Evolutionary conservation across 2,329 filamentous ascomycete species (phyloP), one percentile per base, ranked within the genome.

Genomic region (Leptoxyphium fumago): DNA sequence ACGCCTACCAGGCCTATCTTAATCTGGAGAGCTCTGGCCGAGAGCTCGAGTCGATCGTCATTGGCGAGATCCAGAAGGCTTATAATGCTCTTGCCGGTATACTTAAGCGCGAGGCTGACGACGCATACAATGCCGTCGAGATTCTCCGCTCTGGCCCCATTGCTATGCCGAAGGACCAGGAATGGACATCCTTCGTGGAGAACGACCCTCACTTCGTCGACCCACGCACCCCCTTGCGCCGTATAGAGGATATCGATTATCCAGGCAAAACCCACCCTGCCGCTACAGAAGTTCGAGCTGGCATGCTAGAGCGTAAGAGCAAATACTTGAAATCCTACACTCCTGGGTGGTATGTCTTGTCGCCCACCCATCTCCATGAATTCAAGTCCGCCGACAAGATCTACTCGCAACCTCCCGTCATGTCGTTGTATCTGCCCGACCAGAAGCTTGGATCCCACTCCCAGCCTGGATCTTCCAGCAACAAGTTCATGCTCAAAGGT

Each of bases 301-400:
- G 91, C 2, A 79, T 95, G 64, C 70, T 98, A 30, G 91, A 98
- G 69, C 82, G 91, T 52, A 96, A 96, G 78, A 94, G 87, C 74
- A 98, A 96, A 61, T 98, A 96, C 58, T 69, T 98, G 48, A 96
- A 95, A 70, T 95, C 88, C 62, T 95, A 95, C 63, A 91, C 88
- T 7, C 84, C 87, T 21, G 89, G 89, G 59, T 96, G 89, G 88
- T 95, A 95, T 63, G 87, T 96, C 40, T 71, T 98, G 53, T 94
- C 91, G 54, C 85, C 91, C 13, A 96, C 91, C 45, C 91, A 98
- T 65, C 74, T 98, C 17, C 91, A 98, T 67, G 91, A 98, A 65
- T 98, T 96, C 75, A 95, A 94, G 63, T 94, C 87, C n/a, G 86
- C 87, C 52, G 89, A 96, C 65, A 88, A 89, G 61, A 82, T 80